Conservation (phyloP, 768 basidiomycete genomes). For the Royoungia palumana region DNA sequence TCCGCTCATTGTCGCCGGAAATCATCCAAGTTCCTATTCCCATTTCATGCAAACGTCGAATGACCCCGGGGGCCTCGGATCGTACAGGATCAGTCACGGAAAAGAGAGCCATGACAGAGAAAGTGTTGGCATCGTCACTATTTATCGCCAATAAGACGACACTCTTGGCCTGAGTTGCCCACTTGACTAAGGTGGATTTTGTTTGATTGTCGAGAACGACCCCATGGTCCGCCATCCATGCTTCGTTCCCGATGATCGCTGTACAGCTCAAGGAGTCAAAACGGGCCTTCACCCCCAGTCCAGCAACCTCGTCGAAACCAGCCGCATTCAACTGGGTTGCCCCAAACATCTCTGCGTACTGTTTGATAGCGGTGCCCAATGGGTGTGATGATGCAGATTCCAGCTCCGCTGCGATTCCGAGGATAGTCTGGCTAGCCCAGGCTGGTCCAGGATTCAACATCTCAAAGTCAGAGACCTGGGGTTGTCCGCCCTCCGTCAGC, state of each 20-base stretch:
- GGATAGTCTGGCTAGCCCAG: conserved; percentile 38
- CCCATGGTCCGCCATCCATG: conserved; percentile 55
- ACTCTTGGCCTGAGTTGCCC: conserved; percentile 70
- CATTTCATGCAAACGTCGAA: conserved; percentile 48
- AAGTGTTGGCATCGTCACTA: conserved; percentile 14
- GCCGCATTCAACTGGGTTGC: conserved; percentile 32
- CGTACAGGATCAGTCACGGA: conserved; percentile 66
- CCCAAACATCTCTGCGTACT: conserved; percentile 39
- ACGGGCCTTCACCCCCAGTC: conserved; percentile 56
- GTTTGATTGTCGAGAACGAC: conserved; percentile 32
- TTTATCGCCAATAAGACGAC: conserved; percentile 59
- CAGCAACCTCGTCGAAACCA: conserved; percentile 57
- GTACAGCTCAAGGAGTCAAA: conserved; percentile 40
- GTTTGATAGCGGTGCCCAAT: conserved; percentile 55
- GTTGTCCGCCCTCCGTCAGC: conserved; percentile 63
- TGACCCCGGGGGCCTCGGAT: conserved; percentile 51
- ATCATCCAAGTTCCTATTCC: conserved; percentile 75
- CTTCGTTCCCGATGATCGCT: conserved; percentile 68
- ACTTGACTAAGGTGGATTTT: conserved; percentile 36
- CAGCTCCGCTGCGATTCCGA: conserved; percentile 52
- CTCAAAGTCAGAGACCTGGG: conserved; percentile 55
- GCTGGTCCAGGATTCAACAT: conserved; percentile 17
- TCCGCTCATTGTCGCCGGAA: conserved; percentile 71
- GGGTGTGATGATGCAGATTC: conserved; percentile 65
- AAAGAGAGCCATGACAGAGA: conserved; percentile 47